These are phyloP conservation scores for Chlamydomonas sp. DNA, from an alignment of 139 green algal species.

Conservation along the genomic window DNA sequence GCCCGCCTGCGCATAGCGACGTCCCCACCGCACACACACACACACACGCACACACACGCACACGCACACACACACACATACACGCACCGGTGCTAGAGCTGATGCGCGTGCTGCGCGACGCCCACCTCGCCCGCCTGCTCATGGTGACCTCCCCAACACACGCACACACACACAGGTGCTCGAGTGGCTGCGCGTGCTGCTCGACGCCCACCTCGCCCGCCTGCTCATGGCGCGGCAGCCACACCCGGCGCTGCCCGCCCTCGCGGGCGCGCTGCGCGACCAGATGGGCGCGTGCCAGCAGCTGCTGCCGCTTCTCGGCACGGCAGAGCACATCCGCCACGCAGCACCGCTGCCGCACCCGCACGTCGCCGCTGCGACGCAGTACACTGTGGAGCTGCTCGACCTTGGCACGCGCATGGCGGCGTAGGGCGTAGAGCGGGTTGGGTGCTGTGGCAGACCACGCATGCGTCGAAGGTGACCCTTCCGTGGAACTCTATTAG, in stretches of 20 bases:
- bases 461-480: background rate
- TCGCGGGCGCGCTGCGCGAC: background rate
- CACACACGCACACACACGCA: background rate
- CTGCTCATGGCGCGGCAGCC: constrained; percentile 28
- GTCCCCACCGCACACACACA: too few species aligned
- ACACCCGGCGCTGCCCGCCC: background rate
- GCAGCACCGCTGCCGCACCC: constrained; percentile 26
- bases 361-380: constrained; percentile 33
- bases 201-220: constrained; percentile 36
- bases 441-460: background rate
- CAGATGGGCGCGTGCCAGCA: constrained; percentile 13
- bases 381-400: constrained; percentile 44
- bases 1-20: background rate
- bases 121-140: background rate
- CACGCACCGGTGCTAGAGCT: constrained; percentile 28
- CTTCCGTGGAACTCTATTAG: too few species aligned
- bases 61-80: constrained; percentile 4
- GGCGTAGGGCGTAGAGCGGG: too few species aligned
- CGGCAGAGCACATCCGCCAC: constrained; percentile 28
- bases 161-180: too few species aligned
- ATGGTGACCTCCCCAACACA: background rate
- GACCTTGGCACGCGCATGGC: too few species aligned
- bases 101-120: constrained; percentile 31
- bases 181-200: constrained; percentile 31
- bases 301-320: constrained; percentile 29